Base-by-base conservation (phyloP, 805 yeast genomes). In the Saccharomyces mikatae region DNA sequence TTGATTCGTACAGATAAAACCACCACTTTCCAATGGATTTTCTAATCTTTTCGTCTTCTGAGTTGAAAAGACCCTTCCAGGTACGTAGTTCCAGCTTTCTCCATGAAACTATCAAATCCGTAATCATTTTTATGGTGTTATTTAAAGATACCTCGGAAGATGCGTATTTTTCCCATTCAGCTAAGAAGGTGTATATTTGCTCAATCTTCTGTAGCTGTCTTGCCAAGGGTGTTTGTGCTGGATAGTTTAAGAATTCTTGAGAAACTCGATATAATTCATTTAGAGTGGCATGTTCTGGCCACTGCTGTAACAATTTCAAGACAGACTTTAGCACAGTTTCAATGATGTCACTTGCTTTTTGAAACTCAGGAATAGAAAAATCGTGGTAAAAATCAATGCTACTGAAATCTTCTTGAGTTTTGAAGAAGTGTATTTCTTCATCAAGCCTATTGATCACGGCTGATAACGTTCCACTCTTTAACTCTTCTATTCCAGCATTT, bases 201-300 rank as follows among this genome's bases (percentile, higher is more conserved):
- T 94, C 99, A 36, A 89, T 72, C 69, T 91, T 91, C 51, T 85
- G 87, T 47, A 95, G 74, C 54, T 84, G 77, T 60, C 86, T 80
- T 9, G 91, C 91, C 32, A 94, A 71, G 0, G 99, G 94, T 0
- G 87, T 81, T 30, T 75, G 72, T 1, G 83, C 75, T 0, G 96
- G 80, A 62, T 75, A 85, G 2, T 70, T 69, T 54, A 87, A 68
- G 56, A 86, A 80, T 65, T 91, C 98, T 14, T 76, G 70, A 58
- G 87, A 79, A 8, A 84, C 81, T 56, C 84, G 73, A 41, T 74
- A 67, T 49, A 92, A 76, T 22, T 86, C 89, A 54, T 78, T 84
- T 51, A 94, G 71, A 0, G 96, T 89, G 0, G 94, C 94, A 74
- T 95, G 96, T 62, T 95, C 99, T 0, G 98, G 97, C 96, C 97